Conservation (phyloP, 176 grass and related monocot genomes). For the Dendrocalamus sinicus region DNA sequence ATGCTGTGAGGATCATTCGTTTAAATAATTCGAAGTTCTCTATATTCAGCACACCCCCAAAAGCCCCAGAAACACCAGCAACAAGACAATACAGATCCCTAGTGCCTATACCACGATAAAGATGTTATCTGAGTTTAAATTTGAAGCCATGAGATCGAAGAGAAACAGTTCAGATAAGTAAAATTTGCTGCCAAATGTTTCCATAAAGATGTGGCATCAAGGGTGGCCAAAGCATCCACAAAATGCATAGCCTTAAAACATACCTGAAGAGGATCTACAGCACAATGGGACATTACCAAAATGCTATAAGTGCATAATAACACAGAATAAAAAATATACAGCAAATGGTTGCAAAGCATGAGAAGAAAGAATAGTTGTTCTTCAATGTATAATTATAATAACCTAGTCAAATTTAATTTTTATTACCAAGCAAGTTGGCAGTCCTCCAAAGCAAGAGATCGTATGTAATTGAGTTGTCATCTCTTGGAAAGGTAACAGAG, state of each 20-base stretch:
- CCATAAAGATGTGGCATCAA: constrained; percentile 9
- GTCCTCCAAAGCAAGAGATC: neutral
- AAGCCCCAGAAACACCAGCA: neutral
- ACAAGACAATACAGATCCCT: neutral
- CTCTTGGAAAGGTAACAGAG: neutral
- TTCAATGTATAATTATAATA: neutral
- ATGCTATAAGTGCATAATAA: constrained; percentile 5
- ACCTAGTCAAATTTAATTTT: neutral
- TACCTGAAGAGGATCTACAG: neutral
- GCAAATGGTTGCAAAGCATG: neutral
- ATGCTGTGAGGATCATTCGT: neutral
- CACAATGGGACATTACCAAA: neutral
- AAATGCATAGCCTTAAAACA: constrained; percentile 19
- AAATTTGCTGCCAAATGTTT: neutral
- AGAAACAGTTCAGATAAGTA: neutral
- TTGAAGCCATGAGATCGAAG: neutral
- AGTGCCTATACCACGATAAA: neutral
- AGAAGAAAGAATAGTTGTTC: neutral
- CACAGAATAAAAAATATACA: neutral
- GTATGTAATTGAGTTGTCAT: neutral
- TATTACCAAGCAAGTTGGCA: neutral
- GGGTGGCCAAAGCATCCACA: constrained; percentile 9
- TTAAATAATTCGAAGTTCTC: constrained; percentile 13
- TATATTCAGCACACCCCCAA: neutral
- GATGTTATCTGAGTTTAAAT: neutral